These are phyloP conservation scores for Coniella vitis DNA, from an alignment of 2,329 filamentous ascomycete genomes.

Conservation along the genomic window DNA sequence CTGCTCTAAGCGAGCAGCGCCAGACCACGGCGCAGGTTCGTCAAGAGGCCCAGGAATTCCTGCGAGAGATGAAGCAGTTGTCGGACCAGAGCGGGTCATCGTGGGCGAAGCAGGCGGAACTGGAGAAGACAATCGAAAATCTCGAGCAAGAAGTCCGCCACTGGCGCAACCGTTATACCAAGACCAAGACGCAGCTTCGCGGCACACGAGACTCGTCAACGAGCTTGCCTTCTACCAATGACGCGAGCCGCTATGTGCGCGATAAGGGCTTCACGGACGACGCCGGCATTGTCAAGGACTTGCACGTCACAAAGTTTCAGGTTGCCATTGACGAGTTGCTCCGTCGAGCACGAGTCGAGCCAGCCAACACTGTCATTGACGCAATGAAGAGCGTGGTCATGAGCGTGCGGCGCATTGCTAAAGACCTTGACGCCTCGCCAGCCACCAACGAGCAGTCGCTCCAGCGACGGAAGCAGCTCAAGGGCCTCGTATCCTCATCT, in stretches of 20 bases:
- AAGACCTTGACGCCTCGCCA: constrained; percentile 61
- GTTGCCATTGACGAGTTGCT: constrained; percentile 88
- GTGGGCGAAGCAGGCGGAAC: constrained; percentile 73
- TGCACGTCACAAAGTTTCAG: constrained; percentile 93
- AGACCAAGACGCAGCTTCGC: constrained; percentile 79
- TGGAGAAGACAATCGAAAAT: constrained; percentile 66
- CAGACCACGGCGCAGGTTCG: constrained; percentile 81
- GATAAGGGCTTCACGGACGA: constrained; percentile 63
- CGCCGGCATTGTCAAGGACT: constrained; percentile 76
- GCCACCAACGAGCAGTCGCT: constrained; percentile 45
- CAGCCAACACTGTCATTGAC: constrained; percentile 69
- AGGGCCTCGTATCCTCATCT: constrained; percentile 78
- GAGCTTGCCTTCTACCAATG: constrained; percentile 61
- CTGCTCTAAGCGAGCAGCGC: constrained; percentile 65
- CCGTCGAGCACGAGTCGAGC: constrained; percentile 65
- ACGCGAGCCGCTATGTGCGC: constrained; percentile 60
- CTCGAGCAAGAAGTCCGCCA: constrained; percentile 79
- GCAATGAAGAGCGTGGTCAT: constrained; percentile 82
- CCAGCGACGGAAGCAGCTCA: constrained; percentile 62
- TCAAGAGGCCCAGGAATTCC: constrained; percentile 71
- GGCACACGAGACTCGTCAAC: constrained; percentile 74
- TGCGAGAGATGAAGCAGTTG: constrained; percentile 82
- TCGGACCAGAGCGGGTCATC: constrained; percentile 73
- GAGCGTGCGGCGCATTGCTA: constrained; percentile 75
- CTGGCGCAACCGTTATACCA: constrained; percentile 87